A percentile compares a stretch with the other conserved stretches of the same genome.
Conservation (phyloP, 371 early-diverging fungal genomes). For the Catenaria anguillulae region DNA sequence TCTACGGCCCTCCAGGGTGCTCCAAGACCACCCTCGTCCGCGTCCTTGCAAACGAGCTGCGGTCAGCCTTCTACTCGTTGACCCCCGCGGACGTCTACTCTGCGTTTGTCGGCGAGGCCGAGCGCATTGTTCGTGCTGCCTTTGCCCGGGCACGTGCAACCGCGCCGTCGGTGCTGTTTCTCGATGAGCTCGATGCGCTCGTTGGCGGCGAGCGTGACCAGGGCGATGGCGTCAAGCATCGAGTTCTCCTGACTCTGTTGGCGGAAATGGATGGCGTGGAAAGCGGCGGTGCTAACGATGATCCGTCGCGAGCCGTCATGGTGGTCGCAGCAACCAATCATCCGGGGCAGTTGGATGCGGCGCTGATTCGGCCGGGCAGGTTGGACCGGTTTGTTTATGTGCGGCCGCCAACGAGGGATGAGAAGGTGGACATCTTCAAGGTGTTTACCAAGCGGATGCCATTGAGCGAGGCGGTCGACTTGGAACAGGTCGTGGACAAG, state of each 20-base stretch:
- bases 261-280: slow-evolving; percentile 98
- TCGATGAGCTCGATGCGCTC: slow-evolving; percentile 59
- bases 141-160: slow-evolving; percentile 74
- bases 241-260: slow-evolving; percentile 73
- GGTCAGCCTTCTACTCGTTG: slow-evolving; percentile 67
- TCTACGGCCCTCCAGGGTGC: slow-evolving; percentile 97
- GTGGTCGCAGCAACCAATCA: slow-evolving; percentile 86
- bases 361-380: slow-evolving; percentile 86
- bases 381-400: slow-evolving; percentile 87
- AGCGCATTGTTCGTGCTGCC: slow-evolving; percentile 51
- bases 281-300: too few species aligned
- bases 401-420: slow-evolving; percentile 62
- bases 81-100: slow-evolving; percentile 83
- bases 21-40: slow-evolving; percentile 93
- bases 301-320: slow-evolving; percentile 35
- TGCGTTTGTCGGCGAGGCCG: slow-evolving; percentile 88
- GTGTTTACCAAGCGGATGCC: slow-evolving; percentile 74
- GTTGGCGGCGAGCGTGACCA: slow-evolving; percentile 37
- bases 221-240: slow-evolving; percentile 68
- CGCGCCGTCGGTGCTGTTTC: slow-evolving; percentile 86
- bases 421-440: slow-evolving; percentile 65
- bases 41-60: slow-evolving; percentile 26
- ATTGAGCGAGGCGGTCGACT: slow-evolving; percentile 48
- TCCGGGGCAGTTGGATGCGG: slow-evolving; percentile 89
- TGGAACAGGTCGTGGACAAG: slow-evolving; percentile 43